Percentiles rank a stretch among this genome's conserved stretches.
phyloP scores from a whole-genome alignment of 2,329 filamentous ascomycete genomes.

The Trichoderma oligosporum region DNA sequence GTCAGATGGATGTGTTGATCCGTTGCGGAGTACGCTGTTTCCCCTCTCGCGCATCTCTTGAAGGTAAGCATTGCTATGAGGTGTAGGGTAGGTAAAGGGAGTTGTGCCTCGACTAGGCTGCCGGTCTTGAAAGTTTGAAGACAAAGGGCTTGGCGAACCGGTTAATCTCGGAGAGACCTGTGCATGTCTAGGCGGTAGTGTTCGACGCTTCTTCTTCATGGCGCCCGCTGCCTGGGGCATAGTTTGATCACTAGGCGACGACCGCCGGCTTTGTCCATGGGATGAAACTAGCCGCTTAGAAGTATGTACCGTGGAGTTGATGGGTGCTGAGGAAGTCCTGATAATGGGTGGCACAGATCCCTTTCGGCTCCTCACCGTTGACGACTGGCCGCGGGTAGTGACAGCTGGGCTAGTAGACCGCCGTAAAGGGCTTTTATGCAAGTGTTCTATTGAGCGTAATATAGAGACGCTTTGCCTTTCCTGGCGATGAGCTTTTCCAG shows the following conservation, averaged over 20 bases:
- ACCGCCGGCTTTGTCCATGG: constrained; percentile 35
- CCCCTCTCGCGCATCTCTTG: constrained; percentile 38
- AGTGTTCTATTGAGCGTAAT: constrained; percentile 39
- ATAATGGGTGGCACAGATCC: constrained; percentile 46
- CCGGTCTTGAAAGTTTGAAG: constrained; percentile 34
- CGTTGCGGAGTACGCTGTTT: constrained; percentile 30
- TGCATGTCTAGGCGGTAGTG: constrained; percentile 54
- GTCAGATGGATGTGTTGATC: constrained; percentile 32
- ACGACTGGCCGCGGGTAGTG: constrained; percentile 39
- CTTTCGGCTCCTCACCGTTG: constrained; percentile 38
- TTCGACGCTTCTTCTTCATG: constrained; percentile 50
- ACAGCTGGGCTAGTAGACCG: constrained; percentile 32
- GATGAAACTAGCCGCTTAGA: constrained; percentile 46
- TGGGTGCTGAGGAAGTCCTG: constrained; percentile 53
- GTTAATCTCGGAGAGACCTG: constrained; percentile 56
- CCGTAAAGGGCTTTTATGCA: constrained; percentile 26
- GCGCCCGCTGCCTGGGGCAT: constrained; percentile 31
- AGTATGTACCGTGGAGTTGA: constrained; percentile 35
- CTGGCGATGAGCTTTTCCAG: constrained; percentile 42
- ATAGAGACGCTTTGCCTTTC: constrained; percentile 40
- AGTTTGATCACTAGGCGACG: constrained; percentile 31
- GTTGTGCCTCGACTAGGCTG: constrained; percentile 38
- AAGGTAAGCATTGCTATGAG: constrained; percentile 60
- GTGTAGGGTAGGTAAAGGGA: constrained; percentile 72
- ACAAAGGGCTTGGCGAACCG: constrained; percentile 44